Percentiles rank a stretch among this genome's conserved stretches.
These are phyloP conservation scores for Carex kokanica DNA, from an alignment of 176 grass and related monocot genomes.

Conservation along the genomic window DNA sequence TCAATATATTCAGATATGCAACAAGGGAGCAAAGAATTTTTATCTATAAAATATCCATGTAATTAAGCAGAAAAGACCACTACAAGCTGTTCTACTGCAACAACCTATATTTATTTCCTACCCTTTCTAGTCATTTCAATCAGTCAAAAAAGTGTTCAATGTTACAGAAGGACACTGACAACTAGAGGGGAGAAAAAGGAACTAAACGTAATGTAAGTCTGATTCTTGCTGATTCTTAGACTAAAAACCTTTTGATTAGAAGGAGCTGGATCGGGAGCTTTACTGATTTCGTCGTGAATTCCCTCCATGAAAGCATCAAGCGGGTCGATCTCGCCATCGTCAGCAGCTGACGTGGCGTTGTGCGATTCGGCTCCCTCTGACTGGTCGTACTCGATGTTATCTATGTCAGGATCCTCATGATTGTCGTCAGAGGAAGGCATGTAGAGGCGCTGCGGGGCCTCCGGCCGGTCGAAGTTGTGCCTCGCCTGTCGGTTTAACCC, in stretches of 20 bases:
- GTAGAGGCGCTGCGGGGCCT: slow-evolving; percentile 64
- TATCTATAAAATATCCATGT: not conserved
- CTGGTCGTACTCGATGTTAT: slow-evolving; percentile 81
- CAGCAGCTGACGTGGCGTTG: slow-evolving; percentile 1
- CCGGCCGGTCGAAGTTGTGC: slow-evolving; percentile 80
- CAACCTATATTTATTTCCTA: not conserved
- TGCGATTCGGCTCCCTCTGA: slow-evolving; percentile 22
- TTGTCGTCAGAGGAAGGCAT: slow-evolving; percentile 37
- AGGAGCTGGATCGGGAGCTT: slow-evolving; percentile 40
- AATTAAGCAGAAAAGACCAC: not conserved
- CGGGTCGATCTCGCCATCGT: slow-evolving; percentile 57
- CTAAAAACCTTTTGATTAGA: slow-evolving; percentile 6
- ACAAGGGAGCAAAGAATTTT: not conserved
- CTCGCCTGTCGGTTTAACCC: slow-evolving; percentile 62
- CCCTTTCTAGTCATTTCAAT: not conserved
- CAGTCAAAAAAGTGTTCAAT: not conserved
- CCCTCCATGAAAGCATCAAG: slow-evolving; percentile 96
- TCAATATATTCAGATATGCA: not conserved
- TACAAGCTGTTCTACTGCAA: not conserved
- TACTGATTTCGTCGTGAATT: slow-evolving; percentile 84
- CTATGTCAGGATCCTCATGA: slow-evolving; percentile 71
- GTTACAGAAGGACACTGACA: not conserved
- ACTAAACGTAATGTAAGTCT: not conserved
- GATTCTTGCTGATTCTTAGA: slow-evolving; percentile 6
- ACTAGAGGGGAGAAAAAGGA: not conserved